phyloP scores from a whole-genome alignment of 2,329 filamentous ascomycete genomes.

The Verticillium longisporum region DNA sequence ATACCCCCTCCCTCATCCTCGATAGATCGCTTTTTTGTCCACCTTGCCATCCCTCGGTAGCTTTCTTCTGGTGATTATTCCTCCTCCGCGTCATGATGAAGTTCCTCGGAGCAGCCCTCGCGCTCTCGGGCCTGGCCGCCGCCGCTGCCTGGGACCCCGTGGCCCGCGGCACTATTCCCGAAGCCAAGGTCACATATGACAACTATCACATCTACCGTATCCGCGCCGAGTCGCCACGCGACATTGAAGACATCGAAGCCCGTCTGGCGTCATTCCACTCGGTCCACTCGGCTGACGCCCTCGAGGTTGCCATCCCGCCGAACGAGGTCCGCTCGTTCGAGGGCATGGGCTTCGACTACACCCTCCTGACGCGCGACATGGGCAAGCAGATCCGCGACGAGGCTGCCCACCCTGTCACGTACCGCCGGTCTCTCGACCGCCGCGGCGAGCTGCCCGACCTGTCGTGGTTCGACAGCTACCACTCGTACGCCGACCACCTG shows the following conservation, averaged over 20 bases:
- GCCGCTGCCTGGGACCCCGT: neutral
- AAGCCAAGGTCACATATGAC: constrained; percentile 17
- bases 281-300: constrained; percentile 17
- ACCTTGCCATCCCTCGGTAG: neutral
- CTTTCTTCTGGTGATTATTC: neutral
- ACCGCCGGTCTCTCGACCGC: constrained; percentile 11
- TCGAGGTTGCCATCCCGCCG: constrained; percentile 25
- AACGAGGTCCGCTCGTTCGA: constrained; percentile 18
- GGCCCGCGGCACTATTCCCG: neutral
- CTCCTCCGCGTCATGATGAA: constrained; percentile 5
- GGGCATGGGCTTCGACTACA: constrained; percentile 16
- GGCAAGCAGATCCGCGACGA: constrained; percentile 21
- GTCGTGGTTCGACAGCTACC: constrained; percentile 47
- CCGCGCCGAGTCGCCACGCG: constrained; percentile 8
- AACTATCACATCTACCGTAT: constrained; percentile 25
- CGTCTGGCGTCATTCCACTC: constrained; percentile 13
- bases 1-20: neutral
- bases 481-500: constrained; percentile 44
- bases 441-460: constrained; percentile 23
- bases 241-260: constrained; percentile 10
- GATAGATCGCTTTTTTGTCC: neutral
- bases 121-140: constrained; percentile 1
- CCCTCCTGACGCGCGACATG: constrained; percentile 18
- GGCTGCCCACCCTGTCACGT: constrained; percentile 14
- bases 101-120: constrained; percentile 1